These are phyloP conservation scores for Nasturtium officinale DNA, from an alignment of 345 rosid genomes.

Conservation along the genomic window DNA sequence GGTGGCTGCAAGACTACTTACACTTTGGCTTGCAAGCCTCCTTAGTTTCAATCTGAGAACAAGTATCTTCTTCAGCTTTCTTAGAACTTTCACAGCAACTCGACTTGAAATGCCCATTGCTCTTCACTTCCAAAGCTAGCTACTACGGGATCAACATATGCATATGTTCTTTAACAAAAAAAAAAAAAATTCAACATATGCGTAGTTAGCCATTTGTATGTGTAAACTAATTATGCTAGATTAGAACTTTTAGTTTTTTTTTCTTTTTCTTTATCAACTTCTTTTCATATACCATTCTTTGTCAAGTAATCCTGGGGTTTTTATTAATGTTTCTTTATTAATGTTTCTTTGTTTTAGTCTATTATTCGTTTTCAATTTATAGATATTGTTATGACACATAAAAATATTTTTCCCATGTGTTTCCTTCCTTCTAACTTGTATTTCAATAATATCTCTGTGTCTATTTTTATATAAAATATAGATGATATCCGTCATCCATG, in stretches of 20 bases:
- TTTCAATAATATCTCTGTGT: too few relatives aligned
- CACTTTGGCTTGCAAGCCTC: constrained; percentile 31
- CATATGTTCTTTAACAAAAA: background rate
- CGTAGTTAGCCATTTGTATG: background rate
- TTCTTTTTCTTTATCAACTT: background rate
- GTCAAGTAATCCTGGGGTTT: too few relatives aligned
- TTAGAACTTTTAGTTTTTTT: too few relatives aligned
- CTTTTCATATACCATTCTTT: background rate
- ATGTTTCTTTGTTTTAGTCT: too few relatives aligned
- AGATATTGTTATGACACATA: too few relatives aligned
- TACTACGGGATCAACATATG: background rate
- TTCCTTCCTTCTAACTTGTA: background rate
- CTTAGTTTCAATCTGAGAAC: constrained; percentile 22
- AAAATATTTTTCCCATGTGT: too few relatives aligned
- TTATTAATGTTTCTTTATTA: too few relatives aligned
- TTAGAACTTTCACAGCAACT: constrained; percentile 32
- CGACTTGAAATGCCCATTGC: constrained; percentile 19
- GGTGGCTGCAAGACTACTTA: constrained; percentile 8
- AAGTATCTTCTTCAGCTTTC: constrained; percentile 12
- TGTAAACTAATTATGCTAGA: too few relatives aligned
- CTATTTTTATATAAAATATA: too few relatives aligned
- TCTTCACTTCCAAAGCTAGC: constrained; percentile 31
- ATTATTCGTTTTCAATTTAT: too few relatives aligned
- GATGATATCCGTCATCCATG: background rate
- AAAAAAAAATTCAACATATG: too few relatives aligned